Evolutionary conservation across 176 grass and related monocot genomes (phyloP), one percentile per base, ranked within the genome.

Genomic region (Cymbopogon citratus): DNA sequence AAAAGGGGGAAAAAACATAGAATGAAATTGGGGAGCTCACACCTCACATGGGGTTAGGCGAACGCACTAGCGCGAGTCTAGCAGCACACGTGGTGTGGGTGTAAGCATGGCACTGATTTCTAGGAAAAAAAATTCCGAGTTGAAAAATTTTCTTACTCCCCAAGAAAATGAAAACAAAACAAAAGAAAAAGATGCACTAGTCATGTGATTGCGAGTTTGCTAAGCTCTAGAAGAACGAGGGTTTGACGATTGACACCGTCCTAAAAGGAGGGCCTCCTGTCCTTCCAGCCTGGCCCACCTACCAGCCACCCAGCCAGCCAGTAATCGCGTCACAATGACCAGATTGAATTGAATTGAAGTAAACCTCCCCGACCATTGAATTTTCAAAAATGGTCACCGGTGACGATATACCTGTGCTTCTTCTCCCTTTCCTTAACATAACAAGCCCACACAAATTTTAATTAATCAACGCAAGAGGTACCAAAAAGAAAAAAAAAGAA

Each of bases 171-270:
- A n/a, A n/a, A n/a, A 74, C 26, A 21, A 39, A 23, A 43, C 7
- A 13, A 43, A 25, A 54, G 48, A 56, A 7, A 44, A 25, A 56
- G 19, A n/a, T n/a, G 19, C 7, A 56, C 52, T 23, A n/a, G 25
- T 43, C 9, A 45, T 21, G 4, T 31, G 26, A 46, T 45, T 31
- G 7, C 19, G 16, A 46, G 33, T 10, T 66, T 35, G 34, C 12
- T 12, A 26, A 25, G 7, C 21, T 85, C 83, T 23, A 41, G 56
- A 69, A 69, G 61, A 46, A 75, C 6, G 15, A 9, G 40, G 29
- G 2, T 28, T 74, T 61, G 62, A 74, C 38, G 29, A 44, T 78
- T 63, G 63, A 84, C 81, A 23, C 75, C 76, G 51, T 85, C 76
- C 13, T 61, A 21, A 33, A 63, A 31, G 10, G 69, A 18, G 12